These are phyloP conservation scores for Monosporascus sp. DNA, from an alignment of 2,329 filamentous ascomycete species.

Conservation along the genomic window DNA sequence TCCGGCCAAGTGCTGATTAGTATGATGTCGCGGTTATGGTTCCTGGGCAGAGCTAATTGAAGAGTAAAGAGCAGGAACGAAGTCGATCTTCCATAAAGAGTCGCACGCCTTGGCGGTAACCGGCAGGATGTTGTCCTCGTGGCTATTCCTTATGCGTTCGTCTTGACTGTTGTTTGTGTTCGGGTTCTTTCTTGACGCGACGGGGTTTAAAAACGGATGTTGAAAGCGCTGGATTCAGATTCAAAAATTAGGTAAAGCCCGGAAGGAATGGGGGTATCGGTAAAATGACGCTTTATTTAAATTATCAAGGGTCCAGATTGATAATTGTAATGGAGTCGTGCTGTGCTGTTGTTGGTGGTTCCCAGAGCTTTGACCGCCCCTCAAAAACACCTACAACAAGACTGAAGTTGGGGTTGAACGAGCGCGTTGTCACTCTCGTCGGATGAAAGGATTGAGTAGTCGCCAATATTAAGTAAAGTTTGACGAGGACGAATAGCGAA, in stretches of 20 bases:
- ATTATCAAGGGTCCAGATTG: background rate
- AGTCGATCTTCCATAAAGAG: too few species aligned
- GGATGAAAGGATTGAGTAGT: too few species aligned
- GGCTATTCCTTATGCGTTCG: background rate
- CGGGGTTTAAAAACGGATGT: background rate
- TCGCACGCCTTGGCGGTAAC: too few species aligned
- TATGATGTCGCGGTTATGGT: too few species aligned
- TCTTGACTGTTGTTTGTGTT: background rate
- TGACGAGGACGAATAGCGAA: too few species aligned
- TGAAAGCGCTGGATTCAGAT: background rate
- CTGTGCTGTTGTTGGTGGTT: background rate
- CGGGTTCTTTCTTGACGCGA: background rate
- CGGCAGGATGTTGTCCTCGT: background rate
- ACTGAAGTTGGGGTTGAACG: too few species aligned
- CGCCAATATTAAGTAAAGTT: too few species aligned
- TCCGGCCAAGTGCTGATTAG: too few species aligned
- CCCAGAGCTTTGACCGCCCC: background rate
- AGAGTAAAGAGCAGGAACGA: too few species aligned
- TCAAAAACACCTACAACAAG: too few species aligned
- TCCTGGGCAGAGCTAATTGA: too few species aligned
- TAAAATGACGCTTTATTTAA: background rate
- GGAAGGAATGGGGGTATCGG: background rate
- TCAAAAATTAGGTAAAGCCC: background rate
- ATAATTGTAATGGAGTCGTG: background rate
- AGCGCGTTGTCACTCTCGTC: too few species aligned